phyloP scores from a whole-genome alignment of 208 protist species.

The Leishmania aethiopica region DNA sequence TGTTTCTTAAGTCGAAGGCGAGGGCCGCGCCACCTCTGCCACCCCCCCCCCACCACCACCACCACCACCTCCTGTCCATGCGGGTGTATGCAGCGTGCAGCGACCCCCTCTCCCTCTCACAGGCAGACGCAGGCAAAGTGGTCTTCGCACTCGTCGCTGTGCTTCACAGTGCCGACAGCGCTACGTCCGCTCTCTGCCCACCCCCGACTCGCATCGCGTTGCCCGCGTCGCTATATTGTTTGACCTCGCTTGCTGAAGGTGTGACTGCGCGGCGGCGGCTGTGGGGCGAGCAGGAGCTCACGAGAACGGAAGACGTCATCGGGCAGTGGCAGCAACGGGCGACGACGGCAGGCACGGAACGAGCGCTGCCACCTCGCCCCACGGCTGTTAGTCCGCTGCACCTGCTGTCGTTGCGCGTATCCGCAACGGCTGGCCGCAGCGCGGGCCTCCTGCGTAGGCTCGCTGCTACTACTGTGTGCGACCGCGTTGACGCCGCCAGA shows the following conservation, averaged over 20 bases:
- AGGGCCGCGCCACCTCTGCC: neutral
- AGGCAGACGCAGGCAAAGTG: neutral
- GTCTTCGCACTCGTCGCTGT: neutral
- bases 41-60: neutral
- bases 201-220: neutral
- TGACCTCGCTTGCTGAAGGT: neutral
- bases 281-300: neutral
- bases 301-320: neutral
- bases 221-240: neutral
- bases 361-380: neutral
- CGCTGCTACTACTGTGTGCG: neutral
- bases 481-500: neutral
- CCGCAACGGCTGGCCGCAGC: neutral
- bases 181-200: neutral
- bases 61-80: neutral
- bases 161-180: neutral
- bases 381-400: neutral
- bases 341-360: neutral
- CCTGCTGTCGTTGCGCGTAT: neutral
- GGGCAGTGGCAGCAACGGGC: neutral
- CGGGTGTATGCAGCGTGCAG: neutral
- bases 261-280: neutral
- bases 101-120: neutral
- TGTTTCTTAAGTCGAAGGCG: neutral
- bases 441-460: neutral